These are phyloP conservation scores for Beta lomatogona DNA, from an alignment of 179 eudicot species.

Conservation along the genomic window DNA sequence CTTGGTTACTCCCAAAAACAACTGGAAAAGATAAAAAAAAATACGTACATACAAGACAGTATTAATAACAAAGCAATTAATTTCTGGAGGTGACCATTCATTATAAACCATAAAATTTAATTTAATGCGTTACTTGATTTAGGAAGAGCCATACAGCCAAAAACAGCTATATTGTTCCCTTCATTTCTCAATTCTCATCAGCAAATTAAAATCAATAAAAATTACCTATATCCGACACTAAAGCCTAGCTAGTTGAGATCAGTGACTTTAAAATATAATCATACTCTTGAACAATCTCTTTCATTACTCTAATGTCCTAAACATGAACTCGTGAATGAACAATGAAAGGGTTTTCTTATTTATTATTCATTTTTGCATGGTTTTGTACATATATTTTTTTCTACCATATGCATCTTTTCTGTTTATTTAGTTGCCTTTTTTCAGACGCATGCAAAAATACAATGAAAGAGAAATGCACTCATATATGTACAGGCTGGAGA, in stretches of 20 bases:
- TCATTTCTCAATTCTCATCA: background rate
- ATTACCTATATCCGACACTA: background rate
- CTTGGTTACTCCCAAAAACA: no score
- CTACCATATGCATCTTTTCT: background rate
- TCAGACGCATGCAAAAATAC: conserved; percentile 19
- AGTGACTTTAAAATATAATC: background rate
- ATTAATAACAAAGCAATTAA: background rate
- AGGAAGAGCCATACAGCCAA: background rate
- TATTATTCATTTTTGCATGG: background rate
- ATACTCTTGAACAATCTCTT: background rate
- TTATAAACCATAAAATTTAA: background rate
- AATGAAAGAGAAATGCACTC: background rate
- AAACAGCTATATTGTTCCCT: conserved; percentile 12
- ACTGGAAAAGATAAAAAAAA: no score
- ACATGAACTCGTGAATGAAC: conserved; percentile 6
- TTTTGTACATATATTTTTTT: background rate
- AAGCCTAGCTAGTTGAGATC: background rate
- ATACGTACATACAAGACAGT: background rate
- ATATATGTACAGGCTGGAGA: conserved; percentile 7
- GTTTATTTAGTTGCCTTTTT: background rate
- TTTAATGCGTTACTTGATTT: background rate
- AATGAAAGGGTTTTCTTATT: background rate
- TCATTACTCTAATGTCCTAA: background rate
- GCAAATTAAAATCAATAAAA: no score
- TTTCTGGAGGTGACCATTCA: background rate